Evolutionary conservation across 306 rosid species (phyloP), one percentile per base, ranked within the genome.

Genomic region (Gleditsia sinensis): DNA sequence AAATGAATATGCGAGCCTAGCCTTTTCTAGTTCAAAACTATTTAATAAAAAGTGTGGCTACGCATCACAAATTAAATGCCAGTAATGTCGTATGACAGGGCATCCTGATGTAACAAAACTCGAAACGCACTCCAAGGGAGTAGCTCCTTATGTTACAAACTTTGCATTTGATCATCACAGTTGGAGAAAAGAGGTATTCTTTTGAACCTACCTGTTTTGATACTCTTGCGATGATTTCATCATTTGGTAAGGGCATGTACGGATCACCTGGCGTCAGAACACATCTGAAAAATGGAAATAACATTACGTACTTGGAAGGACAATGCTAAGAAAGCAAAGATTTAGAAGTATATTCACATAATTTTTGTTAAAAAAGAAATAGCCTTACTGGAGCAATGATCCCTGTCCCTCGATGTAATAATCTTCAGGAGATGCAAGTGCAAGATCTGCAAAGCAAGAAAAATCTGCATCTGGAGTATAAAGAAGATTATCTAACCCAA

Each of bases 261-360:
- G 99, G 99, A 86, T 92, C 99, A 54, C 99, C 99, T 2, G 99
- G 99, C 0, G 99, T 94, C 74, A 92, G 77, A 80, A 94, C 99
- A 80, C 99, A 94, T 76, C 99, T 94, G 91, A 74, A 68, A 68
- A 58, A 81, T 13, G 58, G 34, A 65, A 76, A 71, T 14, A 24
- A 17, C 51, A 66, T 76, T 70, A 40, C 27, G 30, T 43, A 72
- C 53, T 80, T 74, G 17, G 64, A 75, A 54, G 74, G 74, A 49
- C 54, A 78, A 76, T 32, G 21, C 66, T 14, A 16, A 7, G 23
- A 60, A 58, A 2, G 25, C 45, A 13, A 59, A 59, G 25, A 33
- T 33, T 1, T 37, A 19, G 5, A 75, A 21, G 39, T 10, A 11
- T 23, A 42, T 54, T n/a, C 16, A 54, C 43, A 54, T 40, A 54